Evolutionary conservation across 257 asterid genomes (phyloP).

Genomic region (Nyctanthes arbortristis): DNA sequence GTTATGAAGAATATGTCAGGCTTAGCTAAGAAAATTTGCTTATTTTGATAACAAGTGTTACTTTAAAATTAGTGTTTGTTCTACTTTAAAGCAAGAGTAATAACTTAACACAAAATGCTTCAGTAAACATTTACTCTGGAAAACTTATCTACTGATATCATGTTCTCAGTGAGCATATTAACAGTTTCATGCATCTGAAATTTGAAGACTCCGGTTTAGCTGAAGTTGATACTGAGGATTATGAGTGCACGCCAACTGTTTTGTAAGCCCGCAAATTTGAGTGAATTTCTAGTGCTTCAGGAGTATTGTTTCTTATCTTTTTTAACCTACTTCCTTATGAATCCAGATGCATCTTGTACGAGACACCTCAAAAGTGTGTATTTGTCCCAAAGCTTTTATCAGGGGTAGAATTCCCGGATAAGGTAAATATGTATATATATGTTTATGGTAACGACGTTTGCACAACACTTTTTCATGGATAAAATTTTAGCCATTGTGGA

Average conservation of each 20-base stretch:
- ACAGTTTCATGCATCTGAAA: constrained; percentile 24
- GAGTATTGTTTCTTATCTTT: background rate
- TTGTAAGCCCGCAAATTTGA: constrained; percentile 30
- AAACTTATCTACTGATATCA: background rate
- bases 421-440: constrained; percentile 20
- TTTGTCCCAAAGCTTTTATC: constrained; percentile 32
- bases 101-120: background rate
- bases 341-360: constrained; percentile 35
- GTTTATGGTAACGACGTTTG: background rate
- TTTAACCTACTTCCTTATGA: background rate
- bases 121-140: background rate
- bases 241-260: background rate
- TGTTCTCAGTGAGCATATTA: constrained; percentile 27
- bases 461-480: background rate
- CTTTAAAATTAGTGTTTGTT: background rate
- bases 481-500: too few species aligned
- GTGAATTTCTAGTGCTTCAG: background rate
- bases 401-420: constrained; percentile 30
- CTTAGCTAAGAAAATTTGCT: background rate
- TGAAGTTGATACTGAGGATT: background rate
- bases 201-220: constrained; percentile 9
- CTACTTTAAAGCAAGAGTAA: background rate
- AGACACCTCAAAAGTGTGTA: constrained; percentile 3
- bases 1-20: background rate
- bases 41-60: background rate